Base-by-base conservation (phyloP, 306 rosid species). In the Nissolia schottii region DNA sequence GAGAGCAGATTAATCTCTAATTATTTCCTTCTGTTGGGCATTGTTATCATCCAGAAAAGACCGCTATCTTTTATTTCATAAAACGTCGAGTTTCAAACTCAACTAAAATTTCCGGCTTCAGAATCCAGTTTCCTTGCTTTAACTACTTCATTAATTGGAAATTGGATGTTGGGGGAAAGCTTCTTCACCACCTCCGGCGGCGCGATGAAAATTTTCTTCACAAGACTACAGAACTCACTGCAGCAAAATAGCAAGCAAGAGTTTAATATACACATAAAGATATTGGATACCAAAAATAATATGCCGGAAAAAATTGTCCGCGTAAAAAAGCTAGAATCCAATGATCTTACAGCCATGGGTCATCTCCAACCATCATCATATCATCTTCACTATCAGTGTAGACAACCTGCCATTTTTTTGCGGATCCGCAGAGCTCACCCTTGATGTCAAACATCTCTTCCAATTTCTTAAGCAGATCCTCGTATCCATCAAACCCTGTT, bases 311-410 rank as follows among this genome's bases (percentile, higher is more conserved):
- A 35, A 60, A 48, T 55, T 7, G 25, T 28, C 60, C 43, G 19
- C 23, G 46, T 22, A 67, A 71, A 38, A 70, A 56, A 56, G 73
- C 38, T 43, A 25, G 10, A 22, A 24, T 58, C 38, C 55, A 60
- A 73, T 63, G 57, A 74, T 81, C 98, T 85, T 91, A 93, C 98
- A 83, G 85, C 98, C 98, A 94, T 29, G 98, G 98, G 41, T 91
- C 97, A 83, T 94, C 97, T 66, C 98, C 98, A 72, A 85, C 97
- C 98, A 94, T 86, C 97, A 94, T 94, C 95, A 87, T 84, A 68
- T 94, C 97, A 82, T 91, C 97, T 88, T 94, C 98, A 65, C 91
- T 91, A 67, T 94, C 97, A 0, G 97, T 85, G 85, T 91, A 94
- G 70, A 94, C 97, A 78, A 94, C 95, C 80, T 86, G 96, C 97